Conservation (phyloP, 768 basidiomycete genomes). For the Lanmaoa rubissima region DNA sequence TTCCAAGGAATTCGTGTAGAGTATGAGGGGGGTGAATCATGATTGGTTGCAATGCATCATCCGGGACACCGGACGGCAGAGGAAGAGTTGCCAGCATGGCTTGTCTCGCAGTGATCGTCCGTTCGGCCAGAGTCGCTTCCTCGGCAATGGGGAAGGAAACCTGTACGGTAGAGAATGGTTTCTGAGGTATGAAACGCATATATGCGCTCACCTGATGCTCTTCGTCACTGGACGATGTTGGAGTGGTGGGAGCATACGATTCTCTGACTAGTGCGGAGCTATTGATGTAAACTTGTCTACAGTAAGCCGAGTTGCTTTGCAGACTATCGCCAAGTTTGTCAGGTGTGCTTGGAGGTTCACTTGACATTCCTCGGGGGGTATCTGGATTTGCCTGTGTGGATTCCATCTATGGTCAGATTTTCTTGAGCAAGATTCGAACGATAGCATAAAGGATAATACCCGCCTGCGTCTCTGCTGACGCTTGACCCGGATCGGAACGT, state of each 20-base stretch:
- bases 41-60: slow-evolving; percentile 67
- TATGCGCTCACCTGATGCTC: slow-evolving; percentile 20
- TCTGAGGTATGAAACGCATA: slow-evolving; percentile 4
- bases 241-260: background rate
- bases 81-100: slow-evolving; percentile 58
- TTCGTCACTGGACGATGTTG: background rate
- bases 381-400: background rate
- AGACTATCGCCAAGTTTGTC: slow-evolving; percentile 21
- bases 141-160: background rate
- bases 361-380: background rate
- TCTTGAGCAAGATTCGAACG: background rate
- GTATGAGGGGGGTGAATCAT: slow-evolving; percentile 61
- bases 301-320: slow-evolving; percentile 30
- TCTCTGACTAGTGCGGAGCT: slow-evolving; percentile 7
- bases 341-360: slow-evolving; percentile 15
- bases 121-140: slow-evolving; percentile 26
- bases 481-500: background rate
- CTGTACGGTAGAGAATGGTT: background rate
- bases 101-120: slow-evolving; percentile 53
- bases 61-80: slow-evolving; percentile 60
- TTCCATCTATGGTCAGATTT: background rate
- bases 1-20: slow-evolving; percentile 66
- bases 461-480: slow-evolving; percentile 1
- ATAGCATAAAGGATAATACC: background rate
- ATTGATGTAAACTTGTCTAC: slow-evolving; percentile 12